Conservation (phyloP, 345 rosid species). For the Salix caprea region DNA sequence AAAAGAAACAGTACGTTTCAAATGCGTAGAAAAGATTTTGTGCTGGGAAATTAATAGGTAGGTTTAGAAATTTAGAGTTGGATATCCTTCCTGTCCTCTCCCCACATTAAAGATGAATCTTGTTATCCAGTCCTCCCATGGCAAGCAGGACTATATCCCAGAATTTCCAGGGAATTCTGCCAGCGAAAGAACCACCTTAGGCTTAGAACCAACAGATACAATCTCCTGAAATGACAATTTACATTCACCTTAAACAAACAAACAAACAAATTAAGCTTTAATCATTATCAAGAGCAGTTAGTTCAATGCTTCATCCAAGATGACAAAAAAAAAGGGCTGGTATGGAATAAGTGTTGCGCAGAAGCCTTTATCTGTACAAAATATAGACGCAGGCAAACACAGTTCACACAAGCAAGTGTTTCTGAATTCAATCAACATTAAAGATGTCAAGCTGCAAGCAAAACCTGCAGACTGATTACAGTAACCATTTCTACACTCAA, state of each 20-base stretch:
- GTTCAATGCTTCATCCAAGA: neutral
- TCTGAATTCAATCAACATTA: neutral
- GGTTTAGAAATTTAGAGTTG: neutral
- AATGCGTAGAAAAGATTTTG: neutral
- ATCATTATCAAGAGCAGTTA: neutral
- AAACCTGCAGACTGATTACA: neutral
- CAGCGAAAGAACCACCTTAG: conserved; percentile 76
- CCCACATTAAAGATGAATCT: conserved; percentile 69
- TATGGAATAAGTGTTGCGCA: neutral
- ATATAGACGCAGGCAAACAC: neutral
- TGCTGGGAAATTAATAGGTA: neutral
- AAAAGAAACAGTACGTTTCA: conserved; percentile 8
- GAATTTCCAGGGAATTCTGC: conserved; percentile 68
- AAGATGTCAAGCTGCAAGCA: neutral
- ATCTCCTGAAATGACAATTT: conserved; percentile 54
- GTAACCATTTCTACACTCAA: neutral
- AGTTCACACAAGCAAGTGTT: neutral
- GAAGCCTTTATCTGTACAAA: neutral
- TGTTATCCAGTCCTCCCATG: conserved; percentile 88
- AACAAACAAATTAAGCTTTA: neutral
- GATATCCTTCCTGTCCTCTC: conserved; percentile 71
- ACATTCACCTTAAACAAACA: conserved; percentile 54
- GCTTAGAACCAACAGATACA: conserved; percentile 59
- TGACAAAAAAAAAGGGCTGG: neutral
- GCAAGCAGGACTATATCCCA: conserved; percentile 52